Evolutionary conservation across 2,329 filamentous ascomycete genomes (phyloP).

Genomic region (Neofusicoccum parvum): DNA sequence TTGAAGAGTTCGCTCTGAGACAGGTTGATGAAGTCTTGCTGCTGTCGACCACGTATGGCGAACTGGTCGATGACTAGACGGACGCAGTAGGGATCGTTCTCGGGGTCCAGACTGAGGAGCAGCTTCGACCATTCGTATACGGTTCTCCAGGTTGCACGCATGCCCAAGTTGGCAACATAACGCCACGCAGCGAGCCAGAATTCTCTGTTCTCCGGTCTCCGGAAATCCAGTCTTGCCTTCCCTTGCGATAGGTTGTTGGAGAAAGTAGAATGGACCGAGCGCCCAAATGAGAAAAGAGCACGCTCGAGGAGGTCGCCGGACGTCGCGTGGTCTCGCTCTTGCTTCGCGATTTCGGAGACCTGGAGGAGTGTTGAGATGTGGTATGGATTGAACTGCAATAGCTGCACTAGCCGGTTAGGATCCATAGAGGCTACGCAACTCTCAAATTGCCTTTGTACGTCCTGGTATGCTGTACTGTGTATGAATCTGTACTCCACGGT

Average conservation of each 20-base stretch:
- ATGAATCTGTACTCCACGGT: conserved; percentile 75
- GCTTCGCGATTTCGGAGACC: conserved; percentile 87
- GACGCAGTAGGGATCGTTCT: conserved; percentile 79
- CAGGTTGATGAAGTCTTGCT: conserved; percentile 74
- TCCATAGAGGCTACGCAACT: conserved; percentile 80
- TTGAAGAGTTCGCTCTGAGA: conserved; percentile 54
- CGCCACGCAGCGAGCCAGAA: conserved; percentile 89
- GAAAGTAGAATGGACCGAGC: conserved; percentile 83
- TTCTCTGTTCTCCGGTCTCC: conserved; percentile 83
- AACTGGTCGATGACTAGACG: conserved; percentile 80
- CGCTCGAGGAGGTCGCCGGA: conserved; percentile 87
- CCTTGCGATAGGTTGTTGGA: conserved; percentile 74
- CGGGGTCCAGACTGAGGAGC: conserved; percentile 71
- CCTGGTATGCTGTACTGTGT: conserved; percentile 74
- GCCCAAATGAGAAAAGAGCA: conserved; percentile 90
- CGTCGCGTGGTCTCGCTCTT: conserved; percentile 84
- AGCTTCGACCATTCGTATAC: conserved; percentile 93
- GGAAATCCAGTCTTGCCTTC: conserved; percentile 78
- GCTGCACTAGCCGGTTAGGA: conserved; percentile 76
- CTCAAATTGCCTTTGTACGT: conserved; percentile 75
- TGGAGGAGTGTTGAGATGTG: conserved; percentile 93
- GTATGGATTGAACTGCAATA: conserved; percentile 77
- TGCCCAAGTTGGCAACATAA: conserved; percentile 81
- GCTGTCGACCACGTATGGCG: conserved; percentile 78
- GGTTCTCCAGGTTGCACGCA: conserved; percentile 92